Evolutionary conservation across 768 basidiomycete species (phyloP).

Genomic region (Podaxis sp.): DNA sequence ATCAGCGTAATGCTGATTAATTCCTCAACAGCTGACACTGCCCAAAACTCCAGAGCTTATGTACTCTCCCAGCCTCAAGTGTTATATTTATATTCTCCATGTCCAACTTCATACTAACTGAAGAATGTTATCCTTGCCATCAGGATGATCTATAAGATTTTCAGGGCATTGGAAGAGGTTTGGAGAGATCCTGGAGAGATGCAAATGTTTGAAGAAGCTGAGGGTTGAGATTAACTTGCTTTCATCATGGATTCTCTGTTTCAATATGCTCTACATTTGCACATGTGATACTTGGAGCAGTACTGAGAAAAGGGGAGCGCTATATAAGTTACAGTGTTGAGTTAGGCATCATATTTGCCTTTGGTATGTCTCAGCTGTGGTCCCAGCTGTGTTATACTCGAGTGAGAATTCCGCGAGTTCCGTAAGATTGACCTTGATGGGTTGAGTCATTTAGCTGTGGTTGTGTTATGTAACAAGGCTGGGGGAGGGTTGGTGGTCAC

Average conservation of each 20-base stretch:
- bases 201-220: neutral
- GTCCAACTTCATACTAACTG: too few relatives aligned
- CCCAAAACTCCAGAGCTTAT: too few relatives aligned
- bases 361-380: neutral
- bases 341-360: neutral
- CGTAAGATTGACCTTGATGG: neutral
- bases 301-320: neutral
- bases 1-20: too few relatives aligned
- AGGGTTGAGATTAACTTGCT: neutral
- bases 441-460: neutral
- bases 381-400: neutral
- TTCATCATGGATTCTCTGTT: neutral
- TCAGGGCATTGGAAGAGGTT: neutral
- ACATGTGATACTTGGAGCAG: neutral
- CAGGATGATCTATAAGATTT: neutral
- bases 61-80: too few relatives aligned
- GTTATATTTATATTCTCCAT: too few relatives aligned
- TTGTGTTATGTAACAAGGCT: too few relatives aligned
- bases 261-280: neutral
- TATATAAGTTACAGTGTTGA: neutral
- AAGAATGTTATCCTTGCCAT: neutral
- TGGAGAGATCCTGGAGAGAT: neutral
- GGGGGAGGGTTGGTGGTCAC: too few relatives aligned
- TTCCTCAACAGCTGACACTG: too few relatives aligned
- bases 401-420: neutral